A percentile compares a stretch with the other conserved stretches of the same genome.
phyloP scores from a whole-genome alignment of 2,329 filamentous ascomycete species.

The Penicillium sp. region DNA sequence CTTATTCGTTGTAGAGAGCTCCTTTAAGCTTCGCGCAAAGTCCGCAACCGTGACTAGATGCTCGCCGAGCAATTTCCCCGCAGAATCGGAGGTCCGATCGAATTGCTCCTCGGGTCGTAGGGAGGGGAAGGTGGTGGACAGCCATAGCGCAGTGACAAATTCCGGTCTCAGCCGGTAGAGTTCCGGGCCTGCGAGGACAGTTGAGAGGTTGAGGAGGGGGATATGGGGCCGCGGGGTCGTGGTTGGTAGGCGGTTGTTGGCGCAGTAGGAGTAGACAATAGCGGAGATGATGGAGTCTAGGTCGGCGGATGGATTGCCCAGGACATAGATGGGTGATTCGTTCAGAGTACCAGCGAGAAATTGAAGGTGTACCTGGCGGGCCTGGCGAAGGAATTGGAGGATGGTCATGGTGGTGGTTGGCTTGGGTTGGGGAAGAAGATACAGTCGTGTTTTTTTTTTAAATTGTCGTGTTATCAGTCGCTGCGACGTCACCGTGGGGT shows the following conservation, averaged over 20 bases:
- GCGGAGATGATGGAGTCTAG: slow-evolving; percentile 66
- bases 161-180: slow-evolving; percentile 60
- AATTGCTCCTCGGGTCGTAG: slow-evolving; percentile 27
- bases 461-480: not conserved
- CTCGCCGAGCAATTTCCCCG: slow-evolving; percentile 33
- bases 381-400: slow-evolving; percentile 44
- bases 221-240: slow-evolving; percentile 53
- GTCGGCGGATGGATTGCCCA: slow-evolving; percentile 55
- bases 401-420: slow-evolving; percentile 30
- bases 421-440: not conserved
- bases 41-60: slow-evolving; percentile 49
- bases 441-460: not conserved
- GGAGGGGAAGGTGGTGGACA: slow-evolving; percentile 45
- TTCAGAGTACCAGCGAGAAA: slow-evolving; percentile 30
- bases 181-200: slow-evolving; percentile 49
- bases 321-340: slow-evolving; percentile 43
- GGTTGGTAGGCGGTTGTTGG: slow-evolving; percentile 48
- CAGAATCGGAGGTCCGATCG: slow-evolving; percentile 31
- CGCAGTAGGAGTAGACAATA: slow-evolving; percentile 64
- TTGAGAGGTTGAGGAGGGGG: slow-evolving; percentile 62
- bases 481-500: not conserved
- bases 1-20: slow-evolving; percentile 1
- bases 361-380: slow-evolving; percentile 35
- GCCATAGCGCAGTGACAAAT: slow-evolving; percentile 59
- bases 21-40: slow-evolving; percentile 34